Conservation (phyloP, 371 early-diverging fungal genomes). For the Entomophthora muscae region DNA sequence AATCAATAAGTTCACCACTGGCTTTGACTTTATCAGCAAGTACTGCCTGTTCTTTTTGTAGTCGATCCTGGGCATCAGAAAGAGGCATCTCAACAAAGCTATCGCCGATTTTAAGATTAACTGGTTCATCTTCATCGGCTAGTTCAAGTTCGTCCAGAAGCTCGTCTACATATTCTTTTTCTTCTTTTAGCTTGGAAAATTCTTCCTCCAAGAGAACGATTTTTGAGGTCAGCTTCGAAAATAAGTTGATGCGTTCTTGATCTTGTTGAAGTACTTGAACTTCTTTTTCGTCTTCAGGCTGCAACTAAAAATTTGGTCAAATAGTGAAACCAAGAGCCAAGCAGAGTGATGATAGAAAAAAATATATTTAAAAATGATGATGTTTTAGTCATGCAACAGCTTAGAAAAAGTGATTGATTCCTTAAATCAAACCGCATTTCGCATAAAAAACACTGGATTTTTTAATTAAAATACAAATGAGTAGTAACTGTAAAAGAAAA, state of each 20-base stretch:
- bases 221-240: constrained; percentile 66
- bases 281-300: constrained; percentile 65
- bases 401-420: too few species aligned
- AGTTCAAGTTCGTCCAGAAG: constrained; percentile 77
- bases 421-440: too few species aligned
- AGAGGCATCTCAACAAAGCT: constrained; percentile 62
- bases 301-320: constrained; percentile 30
- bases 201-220: constrained; percentile 59
- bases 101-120: constrained; percentile 58
- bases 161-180: constrained; percentile 86
- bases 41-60: constrained; percentile 37
- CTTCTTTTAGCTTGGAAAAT: constrained; percentile 45
- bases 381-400: too few species aligned
- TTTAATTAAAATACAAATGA: too few species aligned
- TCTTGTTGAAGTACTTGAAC: constrained; percentile 86
- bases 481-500: too few species aligned
- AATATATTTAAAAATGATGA: too few species aligned
- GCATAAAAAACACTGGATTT: too few species aligned
- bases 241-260: constrained; percentile 84
- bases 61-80: constrained; percentile 48
- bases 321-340: too few species aligned
- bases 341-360: too few species aligned
- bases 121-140: constrained; percentile 74
- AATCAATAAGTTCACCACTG: constrained; percentile 19
- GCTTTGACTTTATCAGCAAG: constrained; percentile 35